A percentile compares a stretch with the other conserved stretches of the same genome.
These are phyloP conservation scores for Lagenaria siceraria DNA, from an alignment of 306 rosid species.

Conservation along the genomic window DNA sequence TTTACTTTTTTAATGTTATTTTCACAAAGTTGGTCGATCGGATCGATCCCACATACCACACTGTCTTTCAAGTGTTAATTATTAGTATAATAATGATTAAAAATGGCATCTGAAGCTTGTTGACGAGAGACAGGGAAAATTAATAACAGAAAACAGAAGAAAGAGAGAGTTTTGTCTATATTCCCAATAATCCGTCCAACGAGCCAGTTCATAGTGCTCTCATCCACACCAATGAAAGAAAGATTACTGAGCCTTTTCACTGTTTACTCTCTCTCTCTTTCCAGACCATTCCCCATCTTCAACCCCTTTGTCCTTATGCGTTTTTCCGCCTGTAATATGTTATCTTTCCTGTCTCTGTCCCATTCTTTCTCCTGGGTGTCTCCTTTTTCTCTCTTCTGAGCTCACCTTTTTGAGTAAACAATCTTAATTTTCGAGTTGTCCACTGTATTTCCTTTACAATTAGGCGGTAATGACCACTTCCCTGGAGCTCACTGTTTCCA, in stretches of 20 bases:
- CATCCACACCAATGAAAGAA: not conserved
- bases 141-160: not conserved
- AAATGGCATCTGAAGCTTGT: not conserved
- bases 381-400: not conserved
- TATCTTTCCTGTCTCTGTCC: not conserved
- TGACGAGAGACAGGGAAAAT: not conserved
- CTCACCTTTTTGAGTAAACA: not conserved
- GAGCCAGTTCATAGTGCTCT: slow-evolving; percentile 2
- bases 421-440: not conserved
- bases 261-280: not conserved
- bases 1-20: not conserved
- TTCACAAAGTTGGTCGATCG: not conserved
- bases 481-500: not conserved
- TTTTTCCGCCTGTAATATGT: not conserved
- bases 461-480: not conserved
- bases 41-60: slow-evolving; percentile 7
- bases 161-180: slow-evolving; percentile 3
- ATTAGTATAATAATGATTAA: not conserved
- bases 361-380: not conserved
- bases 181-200: slow-evolving; percentile 8
- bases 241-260: not conserved
- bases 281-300: slow-evolving; percentile 1
- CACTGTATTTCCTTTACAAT: not conserved
- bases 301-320: not conserved
- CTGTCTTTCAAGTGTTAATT: not conserved